Evolutionary conservation across 129 eudicot genomes (phyloP), one percentile per base, ranked within the genome.

Genomic region (Heracleum sosnowskyi): DNA sequence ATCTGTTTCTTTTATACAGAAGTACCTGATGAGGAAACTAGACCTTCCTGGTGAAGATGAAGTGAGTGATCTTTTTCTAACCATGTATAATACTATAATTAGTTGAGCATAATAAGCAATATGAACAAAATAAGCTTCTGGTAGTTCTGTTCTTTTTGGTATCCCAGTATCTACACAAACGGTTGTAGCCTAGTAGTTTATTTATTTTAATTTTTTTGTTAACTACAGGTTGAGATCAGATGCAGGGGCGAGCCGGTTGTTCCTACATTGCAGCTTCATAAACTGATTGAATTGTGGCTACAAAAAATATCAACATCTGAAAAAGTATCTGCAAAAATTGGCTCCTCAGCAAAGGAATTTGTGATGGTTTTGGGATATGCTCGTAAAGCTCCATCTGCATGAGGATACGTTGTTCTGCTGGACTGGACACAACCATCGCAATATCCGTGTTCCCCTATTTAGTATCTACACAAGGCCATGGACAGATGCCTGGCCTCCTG

Each of bases 311-410:
- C 97, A 42, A 55, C 86, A 10, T 82, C 88, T 4, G 85, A 87
- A 41, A 86, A 81, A 34, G 86, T 91, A 45, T 76, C 89, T 11
- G 87, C 88, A 66, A 70, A 74, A 57, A 78, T 87, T 39, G 97
- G 97, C 66, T 85, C 96, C 51, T 90, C 97, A 9, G 98, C 91
- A 11, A 89, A 87, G 87, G 98, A 93, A 62, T 91, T 90, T 74
- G 92, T 91, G 77, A 93, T 90, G 97, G 89, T 86, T 68, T 72
- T 93, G 69, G 84, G 85, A 47, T 93, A 93, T 86, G 89, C 94
- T 57, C 85, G 91, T 66, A 88, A 79, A 73, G 73, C 79, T 35
- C 78, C 33, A 17, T 35, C 81, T 45, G 35, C 70, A 1, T 78
- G 62, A 78, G 35, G 37, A 72, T 72, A 37, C 24, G 24, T 36